Percentiles rank a stretch among this genome's conserved stretches.
Conservation (phyloP, 2,329 filamentous ascomycete species). For the Calonectria hawksworthii region DNA sequence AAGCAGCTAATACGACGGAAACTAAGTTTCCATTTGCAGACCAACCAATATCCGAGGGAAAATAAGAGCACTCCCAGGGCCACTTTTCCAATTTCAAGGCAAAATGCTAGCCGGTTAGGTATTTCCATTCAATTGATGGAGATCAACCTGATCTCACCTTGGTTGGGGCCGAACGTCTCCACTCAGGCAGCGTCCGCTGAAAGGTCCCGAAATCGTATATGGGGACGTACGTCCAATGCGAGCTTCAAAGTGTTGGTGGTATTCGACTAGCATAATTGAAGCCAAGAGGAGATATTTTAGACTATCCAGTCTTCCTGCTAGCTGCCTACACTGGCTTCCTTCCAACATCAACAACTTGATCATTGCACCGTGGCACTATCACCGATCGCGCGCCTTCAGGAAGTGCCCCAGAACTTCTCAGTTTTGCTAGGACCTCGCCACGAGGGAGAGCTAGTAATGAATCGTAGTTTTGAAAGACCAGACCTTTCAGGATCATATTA, state of each 20-base stretch:
- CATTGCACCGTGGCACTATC: not conserved
- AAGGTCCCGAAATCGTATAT: not conserved
- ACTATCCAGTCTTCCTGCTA: too few species aligned
- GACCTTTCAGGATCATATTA: not conserved
- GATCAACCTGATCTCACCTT: not conserved
- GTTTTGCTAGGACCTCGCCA: not conserved
- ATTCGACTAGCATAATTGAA: too few species aligned
- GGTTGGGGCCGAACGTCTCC: not conserved
- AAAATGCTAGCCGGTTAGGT: not conserved
- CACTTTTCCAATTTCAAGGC: not conserved
- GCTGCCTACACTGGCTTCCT: not conserved
- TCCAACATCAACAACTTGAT: not conserved
- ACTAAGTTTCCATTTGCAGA: not conserved
- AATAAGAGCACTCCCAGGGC: too few species aligned
- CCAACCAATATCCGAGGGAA: not conserved
- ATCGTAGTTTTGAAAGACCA: too few species aligned
- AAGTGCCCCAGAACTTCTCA: not conserved
- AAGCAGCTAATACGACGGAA: not conserved
- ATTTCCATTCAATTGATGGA: not conserved
- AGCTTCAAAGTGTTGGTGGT: not conserved
- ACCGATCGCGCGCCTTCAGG: not conserved
- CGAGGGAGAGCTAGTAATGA: not conserved
- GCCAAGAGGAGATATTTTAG: too few species aligned
- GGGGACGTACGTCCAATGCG: not conserved
- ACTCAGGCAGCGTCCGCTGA: not conserved